Conservation (phyloP, 2,329 filamentous ascomycete genomes). For the Colletotrichum abscissum region DNA sequence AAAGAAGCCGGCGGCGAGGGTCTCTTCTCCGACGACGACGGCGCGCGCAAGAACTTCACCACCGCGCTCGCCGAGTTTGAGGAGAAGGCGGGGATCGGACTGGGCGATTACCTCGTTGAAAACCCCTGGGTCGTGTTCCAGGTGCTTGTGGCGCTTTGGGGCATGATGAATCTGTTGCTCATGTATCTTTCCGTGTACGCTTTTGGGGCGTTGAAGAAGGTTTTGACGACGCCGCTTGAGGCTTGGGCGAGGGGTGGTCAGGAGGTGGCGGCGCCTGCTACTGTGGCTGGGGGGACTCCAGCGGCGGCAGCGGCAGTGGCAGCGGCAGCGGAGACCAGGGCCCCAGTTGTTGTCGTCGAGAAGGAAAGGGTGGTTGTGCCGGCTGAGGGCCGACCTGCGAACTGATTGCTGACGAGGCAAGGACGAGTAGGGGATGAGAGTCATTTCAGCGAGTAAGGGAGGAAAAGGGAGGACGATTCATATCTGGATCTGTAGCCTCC, state of each 20-base stretch:
- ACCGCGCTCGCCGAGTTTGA: constrained; percentile 17
- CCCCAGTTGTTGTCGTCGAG: background rate
- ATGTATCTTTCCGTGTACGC: constrained; percentile 16
- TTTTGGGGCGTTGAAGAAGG: constrained; percentile 16
- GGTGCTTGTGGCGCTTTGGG: background rate
- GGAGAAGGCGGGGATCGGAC: background rate
- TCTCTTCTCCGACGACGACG: background rate
- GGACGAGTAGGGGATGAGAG: too few relatives aligned
- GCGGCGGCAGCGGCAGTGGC: background rate
- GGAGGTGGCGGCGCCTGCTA: background rate
- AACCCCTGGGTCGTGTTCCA: constrained; percentile 16
- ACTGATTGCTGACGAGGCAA: too few relatives aligned
- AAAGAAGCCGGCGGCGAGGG: background rate
- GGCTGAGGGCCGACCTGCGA: too few relatives aligned
- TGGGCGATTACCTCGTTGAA: constrained; percentile 3
- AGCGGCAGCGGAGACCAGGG: background rate
- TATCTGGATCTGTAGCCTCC: constrained; percentile 5
- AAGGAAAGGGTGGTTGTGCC: constrained; percentile 6
- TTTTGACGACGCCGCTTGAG: constrained; percentile 28
- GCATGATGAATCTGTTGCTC: constrained; percentile 1
- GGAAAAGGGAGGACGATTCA: too few relatives aligned
- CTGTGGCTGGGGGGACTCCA: background rate
- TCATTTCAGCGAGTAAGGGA: too few relatives aligned
- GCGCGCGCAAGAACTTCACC: constrained; percentile 4
- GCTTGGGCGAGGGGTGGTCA: background rate